phyloP scores from a whole-genome alignment of 164 flowering plant species.

The Vitis rotundifolia region DNA sequence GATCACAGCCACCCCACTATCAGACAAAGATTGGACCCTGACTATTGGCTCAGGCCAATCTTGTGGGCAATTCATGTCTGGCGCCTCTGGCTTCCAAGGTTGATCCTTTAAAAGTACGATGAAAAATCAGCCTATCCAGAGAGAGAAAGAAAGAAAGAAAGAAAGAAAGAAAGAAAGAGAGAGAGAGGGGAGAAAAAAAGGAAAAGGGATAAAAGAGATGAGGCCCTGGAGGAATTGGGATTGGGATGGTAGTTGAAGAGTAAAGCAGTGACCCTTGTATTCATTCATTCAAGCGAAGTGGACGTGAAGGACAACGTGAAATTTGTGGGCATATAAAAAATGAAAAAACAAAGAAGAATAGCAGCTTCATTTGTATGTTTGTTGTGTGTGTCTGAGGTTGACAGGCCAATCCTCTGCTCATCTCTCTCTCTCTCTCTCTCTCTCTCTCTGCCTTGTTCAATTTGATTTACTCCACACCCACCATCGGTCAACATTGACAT shows the following conservation, averaged over 20 bases:
- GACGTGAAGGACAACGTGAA: too few relatives aligned
- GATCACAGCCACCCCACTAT: constrained; percentile 38
- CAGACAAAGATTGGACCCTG: constrained; percentile 81
- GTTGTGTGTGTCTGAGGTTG: too few relatives aligned
- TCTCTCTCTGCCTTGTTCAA: too few relatives aligned
- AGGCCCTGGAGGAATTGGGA: not conserved
- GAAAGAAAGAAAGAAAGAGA: constrained; percentile 6
- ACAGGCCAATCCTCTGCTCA: too few relatives aligned
- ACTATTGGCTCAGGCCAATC: constrained; percentile 95
- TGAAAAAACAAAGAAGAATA: too few relatives aligned
- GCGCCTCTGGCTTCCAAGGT: not conserved
- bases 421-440: too few relatives aligned
- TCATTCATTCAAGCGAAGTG: not conserved
- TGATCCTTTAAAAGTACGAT: not conserved
- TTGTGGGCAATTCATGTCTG: constrained; percentile 29
- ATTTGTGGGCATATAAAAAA: not conserved
- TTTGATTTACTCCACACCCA: too few relatives aligned
- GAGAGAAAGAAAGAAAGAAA: not conserved
- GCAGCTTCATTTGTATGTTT: too few relatives aligned
- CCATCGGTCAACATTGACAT: too few relatives aligned
- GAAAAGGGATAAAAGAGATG: not conserved
- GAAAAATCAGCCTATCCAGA: not conserved
- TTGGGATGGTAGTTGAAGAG: constrained; percentile 13
- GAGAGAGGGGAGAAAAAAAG: not conserved
- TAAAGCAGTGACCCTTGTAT: constrained; percentile 1